Percentiles rank a stretch among this genome's conserved stretches.
phyloP scores from a whole-genome alignment of 2,329 filamentous ascomycete species.

The Fusarium nodosum region DNA sequence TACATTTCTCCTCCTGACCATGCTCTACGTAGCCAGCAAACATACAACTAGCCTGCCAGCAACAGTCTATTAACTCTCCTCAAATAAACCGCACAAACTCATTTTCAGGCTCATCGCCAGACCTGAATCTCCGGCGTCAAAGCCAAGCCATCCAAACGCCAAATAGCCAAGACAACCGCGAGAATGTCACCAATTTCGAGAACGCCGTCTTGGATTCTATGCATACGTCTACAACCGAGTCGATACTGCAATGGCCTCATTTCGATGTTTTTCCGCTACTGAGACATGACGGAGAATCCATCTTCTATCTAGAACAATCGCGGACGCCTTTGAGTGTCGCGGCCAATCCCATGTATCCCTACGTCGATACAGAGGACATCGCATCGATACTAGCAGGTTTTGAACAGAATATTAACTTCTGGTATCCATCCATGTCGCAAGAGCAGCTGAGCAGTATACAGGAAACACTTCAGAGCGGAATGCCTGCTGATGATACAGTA shows the following conservation, averaged over 20 bases:
- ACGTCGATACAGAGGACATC: constrained; percentile 59
- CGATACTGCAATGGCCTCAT: constrained; percentile 65
- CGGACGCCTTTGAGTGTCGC: constrained; percentile 55
- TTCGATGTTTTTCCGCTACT: constrained; percentile 61
- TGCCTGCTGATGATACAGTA: constrained; percentile 55
- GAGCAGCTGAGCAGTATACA: constrained; percentile 54
- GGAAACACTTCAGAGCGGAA: constrained; percentile 51
- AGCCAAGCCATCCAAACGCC: constrained; percentile 48
- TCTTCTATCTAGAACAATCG: constrained; percentile 63
- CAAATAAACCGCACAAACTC: constrained; percentile 40
- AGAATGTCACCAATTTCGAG: constrained; percentile 52
- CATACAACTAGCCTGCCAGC: constrained; percentile 21
- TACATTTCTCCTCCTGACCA: constrained; percentile 2
- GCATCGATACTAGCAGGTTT: constrained; percentile 60
- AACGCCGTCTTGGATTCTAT: constrained; percentile 65
- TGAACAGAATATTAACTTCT: constrained; percentile 64
- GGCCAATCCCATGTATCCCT: constrained; percentile 57
- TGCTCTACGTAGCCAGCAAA: constrained; percentile 12
- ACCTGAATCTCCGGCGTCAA: constrained; percentile 38
- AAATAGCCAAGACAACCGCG: constrained; percentile 37
- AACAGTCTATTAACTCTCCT: constrained; percentile 39
- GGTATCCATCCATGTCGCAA: constrained; percentile 65
- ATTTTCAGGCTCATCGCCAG: constrained; percentile 44
- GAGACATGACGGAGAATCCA: constrained; percentile 59
- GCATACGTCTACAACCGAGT: constrained; percentile 65